Conservation (phyloP, 148 eudicot species). For the Diospyros kaki region DNA sequence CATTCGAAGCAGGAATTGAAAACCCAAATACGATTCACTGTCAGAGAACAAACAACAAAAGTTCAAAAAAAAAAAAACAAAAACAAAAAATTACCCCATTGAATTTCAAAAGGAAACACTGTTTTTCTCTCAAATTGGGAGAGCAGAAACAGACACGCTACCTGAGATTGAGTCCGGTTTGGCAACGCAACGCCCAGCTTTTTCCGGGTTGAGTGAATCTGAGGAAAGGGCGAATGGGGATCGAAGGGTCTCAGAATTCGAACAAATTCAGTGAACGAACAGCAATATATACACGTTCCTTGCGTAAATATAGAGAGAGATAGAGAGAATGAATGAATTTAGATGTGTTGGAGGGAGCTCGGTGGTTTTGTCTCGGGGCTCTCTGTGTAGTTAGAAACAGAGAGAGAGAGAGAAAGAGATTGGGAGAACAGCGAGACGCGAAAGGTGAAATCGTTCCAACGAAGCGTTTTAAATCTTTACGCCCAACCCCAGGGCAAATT, state of each 20-base stretch:
- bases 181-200: background rate
- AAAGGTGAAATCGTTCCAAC: background rate
- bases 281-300: too few species aligned
- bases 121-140: slow-evolving; percentile 1
- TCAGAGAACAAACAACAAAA: background rate
- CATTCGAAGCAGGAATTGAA: slow-evolving; percentile 10
- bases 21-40: slow-evolving; percentile 36
- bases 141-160: slow-evolving; percentile 10
- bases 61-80: slow-evolving; percentile 25
- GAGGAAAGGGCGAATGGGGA: slow-evolving; percentile 24
- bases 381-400: background rate
- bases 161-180: slow-evolving; percentile 25
- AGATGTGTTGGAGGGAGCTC: slow-evolving; percentile 26
- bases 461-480: slow-evolving; percentile 22
- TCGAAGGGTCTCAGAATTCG: slow-evolving; percentile 13
- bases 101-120: slow-evolving; percentile 9
- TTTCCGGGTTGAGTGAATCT: slow-evolving; percentile 15
- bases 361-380: slow-evolving; percentile 9
- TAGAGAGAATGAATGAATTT: slow-evolving; percentile 1
- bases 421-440: background rate
- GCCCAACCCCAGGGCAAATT: slow-evolving; percentile 4
- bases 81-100: slow-evolving; percentile 12
- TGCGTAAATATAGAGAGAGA: background rate
- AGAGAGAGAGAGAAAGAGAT: slow-evolving; percentile 1
- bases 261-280: background rate